Evolutionary conservation across 495 filamentous ascomycete species (phyloP), one percentile per base, ranked within the genome.

Genomic region (Trichoderma parareesei): DNA sequence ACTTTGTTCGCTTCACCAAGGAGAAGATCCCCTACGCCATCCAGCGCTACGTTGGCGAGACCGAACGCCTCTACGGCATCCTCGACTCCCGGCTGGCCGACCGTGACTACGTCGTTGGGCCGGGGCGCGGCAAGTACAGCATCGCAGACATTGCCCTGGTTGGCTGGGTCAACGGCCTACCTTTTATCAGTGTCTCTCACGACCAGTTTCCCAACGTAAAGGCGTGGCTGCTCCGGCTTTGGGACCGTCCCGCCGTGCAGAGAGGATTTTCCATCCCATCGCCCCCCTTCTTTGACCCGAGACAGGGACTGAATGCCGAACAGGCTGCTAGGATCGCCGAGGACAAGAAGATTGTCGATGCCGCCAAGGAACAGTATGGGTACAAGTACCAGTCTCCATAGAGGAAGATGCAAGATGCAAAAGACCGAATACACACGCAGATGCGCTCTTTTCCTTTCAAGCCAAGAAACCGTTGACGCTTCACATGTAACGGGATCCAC

Each of bases 121-220:
- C 71, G 0, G 76, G 77, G 3, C 59, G 61, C 10, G 83, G 87
- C 67, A 88, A 87, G 69, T 85, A 87, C 74, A 88, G 86, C 53
- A 90, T 94, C 61, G 91, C 90, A 0, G 91, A 96, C 74, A 90
- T 94, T 64, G 79, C 86, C 68, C 78, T 85, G 62, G 85, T 85
- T 71, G 86, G 87, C 11, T 93, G 90, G 87, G 76, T 82, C 33
- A 66, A 72, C 53, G 64, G 55, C 6, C 79, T 84, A 9, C 40
- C n/a, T 44, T 66, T 71, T 79, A 78, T 82, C 0, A 88, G 87
- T 18, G 67, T 92, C 2, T 88, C 92, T 38, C 79, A 92, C 41
- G 74, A 79, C 7, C 80, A 87, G 69, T 95, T 94, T 76, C 90
- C 90, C 3, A 75, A 81, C 44, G 70, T 87, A 41, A 78, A 84